A percentile compares a stretch with the other conserved stretches of the same genome.
Evolutionary conservation across 225 moss, liverwort and hornwort species (phyloP).

Genomic region (Takakia lepidozioides): DNA sequence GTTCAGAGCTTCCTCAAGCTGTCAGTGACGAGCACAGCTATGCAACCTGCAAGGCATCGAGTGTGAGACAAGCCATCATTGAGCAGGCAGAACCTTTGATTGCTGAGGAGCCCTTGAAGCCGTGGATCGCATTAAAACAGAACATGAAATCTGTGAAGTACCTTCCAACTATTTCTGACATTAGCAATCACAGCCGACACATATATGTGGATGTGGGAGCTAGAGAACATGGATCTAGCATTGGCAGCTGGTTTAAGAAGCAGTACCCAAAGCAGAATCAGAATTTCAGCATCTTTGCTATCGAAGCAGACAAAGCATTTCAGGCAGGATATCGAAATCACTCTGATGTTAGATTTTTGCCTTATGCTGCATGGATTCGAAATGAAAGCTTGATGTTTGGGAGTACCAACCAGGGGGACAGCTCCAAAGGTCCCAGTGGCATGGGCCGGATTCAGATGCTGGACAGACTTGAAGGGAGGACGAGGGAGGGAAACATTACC

Average conservation of each 20-base stretch:
- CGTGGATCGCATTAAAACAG: constrained; percentile 37
- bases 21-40: too few species aligned
- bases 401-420: constrained; percentile 2
- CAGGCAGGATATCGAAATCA: constrained; percentile 21
- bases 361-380: constrained; percentile 39
- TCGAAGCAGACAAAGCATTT: constrained; percentile 40
- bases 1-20: too few species aligned
- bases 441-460: constrained; percentile 32
- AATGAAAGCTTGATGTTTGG: constrained; percentile 48
- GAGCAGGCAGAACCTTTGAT: constrained; percentile 27
- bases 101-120: constrained; percentile 32
- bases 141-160: constrained; percentile 29
- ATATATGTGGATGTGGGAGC: constrained; percentile 48
- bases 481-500: neutral
- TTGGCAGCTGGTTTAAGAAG: constrained; percentile 50
- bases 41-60: too few species aligned
- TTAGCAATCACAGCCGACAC: constrained; percentile 17
- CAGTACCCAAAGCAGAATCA: constrained; percentile 30
- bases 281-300: constrained; percentile 32
- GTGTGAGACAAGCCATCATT: constrained; percentile 5
- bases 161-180: constrained; percentile 16
- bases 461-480: constrained; percentile 1
- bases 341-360: constrained; percentile 30
- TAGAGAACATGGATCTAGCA: constrained; percentile 34
- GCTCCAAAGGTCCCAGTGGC: constrained; percentile 6